Conservation (phyloP, 768 basidiomycete species). For the Naematelia encephala region DNA sequence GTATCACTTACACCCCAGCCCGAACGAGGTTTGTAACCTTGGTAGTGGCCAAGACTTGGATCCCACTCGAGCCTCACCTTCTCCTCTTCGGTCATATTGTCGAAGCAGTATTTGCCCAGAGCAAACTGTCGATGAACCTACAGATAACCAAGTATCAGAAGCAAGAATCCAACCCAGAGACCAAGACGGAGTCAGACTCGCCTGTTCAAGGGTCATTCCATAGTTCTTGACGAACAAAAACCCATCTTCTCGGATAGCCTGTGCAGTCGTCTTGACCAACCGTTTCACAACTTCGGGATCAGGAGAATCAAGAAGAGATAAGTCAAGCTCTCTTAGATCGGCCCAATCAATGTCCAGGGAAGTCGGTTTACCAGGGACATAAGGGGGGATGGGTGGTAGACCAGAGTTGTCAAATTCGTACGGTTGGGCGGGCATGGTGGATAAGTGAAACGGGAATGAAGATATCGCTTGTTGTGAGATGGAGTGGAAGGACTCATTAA, state of each 20-base stretch:
- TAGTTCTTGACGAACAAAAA: constrained; percentile 17
- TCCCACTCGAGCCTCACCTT: constrained; percentile 11
- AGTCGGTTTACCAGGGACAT: neutral
- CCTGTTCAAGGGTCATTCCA: constrained; percentile 15
- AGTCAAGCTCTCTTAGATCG: constrained; percentile 10
- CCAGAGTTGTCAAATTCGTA: too few relatives aligned
- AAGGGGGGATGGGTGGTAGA: constrained; percentile 1
- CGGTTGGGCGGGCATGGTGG: too few relatives aligned
- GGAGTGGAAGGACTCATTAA: too few relatives aligned
- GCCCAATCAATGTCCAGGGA: constrained; percentile 7
- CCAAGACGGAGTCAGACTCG: neutral
- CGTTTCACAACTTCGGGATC: constrained; percentile 3
- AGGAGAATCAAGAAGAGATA: constrained; percentile 12
- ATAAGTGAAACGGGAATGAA: too few relatives aligned
- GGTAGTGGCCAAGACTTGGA: constrained; percentile 10
- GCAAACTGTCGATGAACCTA: constrained; percentile 12
- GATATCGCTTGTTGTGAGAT: too few relatives aligned
- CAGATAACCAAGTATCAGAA: neutral
- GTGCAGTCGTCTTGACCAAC: neutral
- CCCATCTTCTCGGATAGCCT: constrained; percentile 13
- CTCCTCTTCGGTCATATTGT: constrained; percentile 16
- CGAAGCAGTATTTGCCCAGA: constrained; percentile 6
- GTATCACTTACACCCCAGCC: constrained; percentile 10
- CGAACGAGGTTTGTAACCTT: constrained; percentile 19
- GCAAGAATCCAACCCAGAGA: neutral